Conservation (phyloP, 1,139 yeast genomes). For the Pneumocystis wakefieldiae region DNA sequence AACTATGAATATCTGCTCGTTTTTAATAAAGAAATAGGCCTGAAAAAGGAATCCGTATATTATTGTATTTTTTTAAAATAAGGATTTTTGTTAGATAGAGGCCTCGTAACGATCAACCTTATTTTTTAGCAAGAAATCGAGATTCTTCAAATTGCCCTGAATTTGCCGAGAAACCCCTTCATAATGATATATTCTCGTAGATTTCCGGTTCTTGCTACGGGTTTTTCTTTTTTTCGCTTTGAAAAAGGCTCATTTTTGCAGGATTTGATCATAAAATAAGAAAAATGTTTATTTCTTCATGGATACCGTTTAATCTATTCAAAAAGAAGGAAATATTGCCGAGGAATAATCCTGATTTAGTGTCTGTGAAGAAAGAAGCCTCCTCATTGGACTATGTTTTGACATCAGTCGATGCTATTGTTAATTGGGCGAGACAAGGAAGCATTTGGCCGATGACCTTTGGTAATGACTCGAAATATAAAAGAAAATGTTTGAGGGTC, state of each 20-base stretch:
- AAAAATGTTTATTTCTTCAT: not conserved
- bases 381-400: constrained; percentile 60
- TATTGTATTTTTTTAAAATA: no score
- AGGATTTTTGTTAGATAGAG: no score
- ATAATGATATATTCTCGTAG: no score
- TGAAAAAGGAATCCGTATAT: no score
- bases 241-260: not conserved
- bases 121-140: no score
- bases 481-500: constrained; percentile 33
- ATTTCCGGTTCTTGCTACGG: not conserved
- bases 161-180: no score
- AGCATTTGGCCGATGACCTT: constrained; percentile 91
- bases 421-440: constrained; percentile 86
- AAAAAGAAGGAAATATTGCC: not conserved
- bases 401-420: constrained; percentile 70
- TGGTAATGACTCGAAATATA: constrained; percentile 42
- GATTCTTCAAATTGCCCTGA: no score
- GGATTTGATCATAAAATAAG: not conserved
- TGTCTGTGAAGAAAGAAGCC: not conserved
- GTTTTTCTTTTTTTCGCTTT: not conserved
- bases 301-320: not conserved
- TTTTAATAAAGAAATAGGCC: no score
- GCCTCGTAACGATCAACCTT: no score
- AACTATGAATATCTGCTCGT: no score
- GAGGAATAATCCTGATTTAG: not conserved